A percentile compares a stretch with the other conserved stretches of the same genome.
These are phyloP conservation scores for Phialemoniopsis sp. DNA, from an alignment of 2,329 filamentous ascomycete species.

Conservation along the genomic window DNA sequence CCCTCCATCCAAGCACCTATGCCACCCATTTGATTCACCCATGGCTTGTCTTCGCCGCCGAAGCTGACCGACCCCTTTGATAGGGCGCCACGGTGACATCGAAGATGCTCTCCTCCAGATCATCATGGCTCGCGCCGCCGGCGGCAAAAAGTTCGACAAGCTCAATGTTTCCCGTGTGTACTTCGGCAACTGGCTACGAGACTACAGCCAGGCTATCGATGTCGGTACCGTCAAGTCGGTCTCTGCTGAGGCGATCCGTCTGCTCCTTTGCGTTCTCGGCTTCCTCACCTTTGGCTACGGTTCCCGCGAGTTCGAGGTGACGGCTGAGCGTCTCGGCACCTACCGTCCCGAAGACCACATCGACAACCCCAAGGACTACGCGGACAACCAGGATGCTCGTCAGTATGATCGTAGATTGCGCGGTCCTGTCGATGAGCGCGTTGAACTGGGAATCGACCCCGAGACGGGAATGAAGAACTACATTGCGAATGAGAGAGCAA, in stretches of 20 bases:
- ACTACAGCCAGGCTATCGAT: slow-evolving; percentile 93
- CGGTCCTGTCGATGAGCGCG: slow-evolving; percentile 72
- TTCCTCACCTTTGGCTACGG: slow-evolving; percentile 87
- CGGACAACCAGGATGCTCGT: slow-evolving; percentile 81
- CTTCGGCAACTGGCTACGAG: slow-evolving; percentile 92
- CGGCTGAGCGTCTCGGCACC: slow-evolving; percentile 71
- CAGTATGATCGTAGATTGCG: slow-evolving; percentile 78
- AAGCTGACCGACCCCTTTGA: not conserved
- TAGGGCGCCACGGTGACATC: slow-evolving; percentile 84
- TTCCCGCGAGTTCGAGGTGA: slow-evolving; percentile 82
- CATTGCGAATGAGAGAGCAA: slow-evolving; percentile 77
- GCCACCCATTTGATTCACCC: too few species aligned
- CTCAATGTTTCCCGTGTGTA: slow-evolving; percentile 86
- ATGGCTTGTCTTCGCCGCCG: too few species aligned
- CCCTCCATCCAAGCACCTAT: too few species aligned
- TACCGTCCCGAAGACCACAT: slow-evolving; percentile 67
- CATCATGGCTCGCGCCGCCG: slow-evolving; percentile 54
- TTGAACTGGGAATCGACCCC: slow-evolving; percentile 75
- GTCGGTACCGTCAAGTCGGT: slow-evolving; percentile 90
- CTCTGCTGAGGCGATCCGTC: slow-evolving; percentile 84
- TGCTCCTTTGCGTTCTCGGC: slow-evolving; percentile 82
- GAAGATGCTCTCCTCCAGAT: slow-evolving; percentile 83
- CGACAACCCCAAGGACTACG: slow-evolving; percentile 77
- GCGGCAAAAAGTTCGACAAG: slow-evolving; percentile 81
- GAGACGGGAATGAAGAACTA: slow-evolving; percentile 85